Evolutionary conservation across 345 rosid genomes (phyloP).

Genomic region (Eucalyptus microcorys): DNA sequence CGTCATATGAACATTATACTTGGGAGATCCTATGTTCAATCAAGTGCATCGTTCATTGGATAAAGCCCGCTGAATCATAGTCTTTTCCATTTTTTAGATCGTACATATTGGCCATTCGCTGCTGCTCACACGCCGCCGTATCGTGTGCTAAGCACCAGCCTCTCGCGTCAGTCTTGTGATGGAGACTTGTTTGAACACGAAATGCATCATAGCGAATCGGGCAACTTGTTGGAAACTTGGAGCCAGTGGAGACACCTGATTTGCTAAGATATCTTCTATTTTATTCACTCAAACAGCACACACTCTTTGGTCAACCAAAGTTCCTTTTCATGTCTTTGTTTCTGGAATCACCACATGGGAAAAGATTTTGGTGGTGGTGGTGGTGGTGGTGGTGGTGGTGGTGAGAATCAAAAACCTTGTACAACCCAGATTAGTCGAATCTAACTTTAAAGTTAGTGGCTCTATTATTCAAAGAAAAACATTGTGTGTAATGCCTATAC

Average conservation of each 20-base stretch:
- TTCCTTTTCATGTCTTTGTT: background rate
- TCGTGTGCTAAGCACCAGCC: background rate
- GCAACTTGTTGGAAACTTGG: background rate
- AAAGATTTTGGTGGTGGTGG: background rate
- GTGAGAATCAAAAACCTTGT: background rate
- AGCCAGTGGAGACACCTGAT: background rate
- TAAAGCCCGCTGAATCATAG: background rate
- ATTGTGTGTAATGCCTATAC: background rate
- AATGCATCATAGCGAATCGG: background rate
- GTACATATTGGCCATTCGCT: background rate
- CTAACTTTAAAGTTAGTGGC: background rate
- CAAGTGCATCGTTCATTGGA: background rate
- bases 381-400: background rate
- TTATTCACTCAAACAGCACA: background rate
- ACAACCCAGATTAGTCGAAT: background rate
- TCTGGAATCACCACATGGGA: background rate
- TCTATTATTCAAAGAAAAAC: background rate
- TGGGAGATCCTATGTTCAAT: background rate
- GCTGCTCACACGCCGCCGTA: background rate
- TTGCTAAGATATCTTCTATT: background rate
- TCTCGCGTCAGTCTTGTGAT: too few species aligned
- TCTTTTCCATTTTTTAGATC: background rate
- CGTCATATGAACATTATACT: background rate
- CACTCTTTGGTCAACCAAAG: background rate
- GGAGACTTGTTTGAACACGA: too few species aligned